Base-by-base conservation (phyloP, 225 moss, liverwort and hornwort species). In the Bryoerythrophyllum caledonicum region DNA sequence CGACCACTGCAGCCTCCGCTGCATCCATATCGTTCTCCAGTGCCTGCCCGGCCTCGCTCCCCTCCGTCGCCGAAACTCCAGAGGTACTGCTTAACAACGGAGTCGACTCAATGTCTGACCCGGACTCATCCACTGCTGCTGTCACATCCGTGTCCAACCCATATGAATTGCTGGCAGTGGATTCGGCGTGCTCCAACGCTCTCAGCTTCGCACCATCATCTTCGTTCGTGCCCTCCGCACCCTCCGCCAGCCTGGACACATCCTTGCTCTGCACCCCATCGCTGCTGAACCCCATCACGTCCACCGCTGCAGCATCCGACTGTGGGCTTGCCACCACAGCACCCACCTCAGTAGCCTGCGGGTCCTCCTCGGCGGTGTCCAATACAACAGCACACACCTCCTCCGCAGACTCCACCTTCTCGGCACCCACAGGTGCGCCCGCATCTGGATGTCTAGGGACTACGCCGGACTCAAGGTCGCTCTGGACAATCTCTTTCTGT, bases 11-110 rank as follows among this genome's bases (percentile, higher is more conserved):
- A 67, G 75, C 41, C 26, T 77, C 78, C 67, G 60, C 76, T 21
- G 78, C 23, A 65, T 93, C 96, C 70, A 74, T 59, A 35, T 89
- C 93, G 69, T 69, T 77, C 81, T 93, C 92, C 40, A 55, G 34
- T 27, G 63, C 23, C 25, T 75, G 80, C 68, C 80, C 72, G 6
- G 56, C 78, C 81, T 85, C 87, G 72, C 75, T 78, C 68, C 28
- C 71, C 69, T 88, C 85, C 71, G 84, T 62, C 13, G 70, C 61
- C 70, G 81, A 81, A 51, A 87, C 71, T 14, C 84, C 87, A 13
- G 82, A 85, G 32, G 71, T 51, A 57, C 84, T 80, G 64, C 84
- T 80, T 78, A 85, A 28, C 74, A 85, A 26, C 0, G 84, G 60
- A 64, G 75, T 51, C 23, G 62, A 7, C 79, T 87, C 84, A 20